These are phyloP conservation scores for Bretziella fagacearum DNA, from an alignment of 2,329 filamentous ascomycete species.

Conservation along the genomic window DNA sequence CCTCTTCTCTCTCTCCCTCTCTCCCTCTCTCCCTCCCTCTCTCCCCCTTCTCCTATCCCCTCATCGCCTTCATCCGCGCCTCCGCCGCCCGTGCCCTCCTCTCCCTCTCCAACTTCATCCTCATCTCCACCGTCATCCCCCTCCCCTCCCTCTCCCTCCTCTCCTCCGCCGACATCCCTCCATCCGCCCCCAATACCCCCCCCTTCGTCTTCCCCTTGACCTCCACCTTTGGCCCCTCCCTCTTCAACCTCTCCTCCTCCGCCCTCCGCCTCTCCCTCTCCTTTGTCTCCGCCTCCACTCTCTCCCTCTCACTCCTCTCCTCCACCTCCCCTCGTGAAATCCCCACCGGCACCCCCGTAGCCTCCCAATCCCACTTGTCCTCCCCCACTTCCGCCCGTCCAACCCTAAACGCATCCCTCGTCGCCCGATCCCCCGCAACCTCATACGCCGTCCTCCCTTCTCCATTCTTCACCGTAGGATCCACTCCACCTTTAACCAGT, in stretches of 20 bases:
- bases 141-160: slow-evolving; percentile 67
- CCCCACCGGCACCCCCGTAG: slow-evolving; percentile 52
- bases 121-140: slow-evolving; percentile 77
- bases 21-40: no score
- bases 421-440: slow-evolving; percentile 62
- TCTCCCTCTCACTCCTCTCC: slow-evolving; percentile 51
- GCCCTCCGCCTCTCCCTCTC: slow-evolving; percentile 53
- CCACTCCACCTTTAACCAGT: slow-evolving; percentile 53
- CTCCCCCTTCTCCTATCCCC: no score
- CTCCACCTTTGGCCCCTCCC: slow-evolving; percentile 43
- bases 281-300: slow-evolving; percentile 46
- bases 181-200: slow-evolving; percentile 31
- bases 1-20: no score
- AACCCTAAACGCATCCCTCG: slow-evolving; percentile 80
- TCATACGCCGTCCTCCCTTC: slow-evolving; percentile 82
- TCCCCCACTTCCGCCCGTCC: slow-evolving; percentile 72
- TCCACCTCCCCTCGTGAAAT: slow-evolving; percentile 58
- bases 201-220: slow-evolving; percentile 30
- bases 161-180: slow-evolving; percentile 62
- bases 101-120: slow-evolving; percentile 69
- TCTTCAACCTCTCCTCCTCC: slow-evolving; percentile 56
- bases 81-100: slow-evolving; percentile 81
- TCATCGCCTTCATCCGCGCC: slow-evolving; percentile 47
- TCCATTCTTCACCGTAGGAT: slow-evolving; percentile 51
- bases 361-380: slow-evolving; percentile 59